These are phyloP conservation scores for Incumbomyces lentus DNA, from an alignment of 2,329 filamentous ascomycete genomes.

Conservation along the genomic window DNA sequence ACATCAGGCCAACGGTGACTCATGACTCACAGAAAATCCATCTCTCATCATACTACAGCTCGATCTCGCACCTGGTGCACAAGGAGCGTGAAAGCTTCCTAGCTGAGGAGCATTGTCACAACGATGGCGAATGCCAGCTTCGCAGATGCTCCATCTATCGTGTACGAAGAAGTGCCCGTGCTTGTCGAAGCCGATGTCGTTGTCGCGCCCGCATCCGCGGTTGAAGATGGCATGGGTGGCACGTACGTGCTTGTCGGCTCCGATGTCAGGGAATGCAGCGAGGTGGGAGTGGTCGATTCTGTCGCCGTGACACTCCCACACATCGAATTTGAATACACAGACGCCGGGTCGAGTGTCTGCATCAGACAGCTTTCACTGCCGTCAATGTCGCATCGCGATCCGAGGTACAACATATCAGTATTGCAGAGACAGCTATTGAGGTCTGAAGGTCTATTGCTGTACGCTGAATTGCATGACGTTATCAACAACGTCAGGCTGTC, in stretches of 20 bases:
- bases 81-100: background rate
- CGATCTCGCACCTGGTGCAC: too few species aligned
- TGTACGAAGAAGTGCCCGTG: slow-evolving; percentile 1
- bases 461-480: slow-evolving; percentile 3
- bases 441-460: background rate
- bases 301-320: slow-evolving; percentile 1
- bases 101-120: background rate
- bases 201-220: background rate
- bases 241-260: slow-evolving; percentile 1
- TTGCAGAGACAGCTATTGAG: slow-evolving; percentile 5
- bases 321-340: slow-evolving; percentile 2
- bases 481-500: background rate
- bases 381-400: slow-evolving; percentile 5
- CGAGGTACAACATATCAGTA: slow-evolving; percentile 3
- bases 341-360: background rate
- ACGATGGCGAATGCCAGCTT: background rate
- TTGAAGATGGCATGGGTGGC: slow-evolving; percentile 1
- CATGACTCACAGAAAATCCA: too few species aligned
- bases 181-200: background rate
- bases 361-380: slow-evolving; percentile 2
- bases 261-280: background rate
- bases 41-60: too few species aligned
- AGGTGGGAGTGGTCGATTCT: background rate
- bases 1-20: too few species aligned
- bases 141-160: background rate